Evolutionary conservation across 208 protist genomes (phyloP).

Genomic region (Acanthamoeba quina): DNA sequence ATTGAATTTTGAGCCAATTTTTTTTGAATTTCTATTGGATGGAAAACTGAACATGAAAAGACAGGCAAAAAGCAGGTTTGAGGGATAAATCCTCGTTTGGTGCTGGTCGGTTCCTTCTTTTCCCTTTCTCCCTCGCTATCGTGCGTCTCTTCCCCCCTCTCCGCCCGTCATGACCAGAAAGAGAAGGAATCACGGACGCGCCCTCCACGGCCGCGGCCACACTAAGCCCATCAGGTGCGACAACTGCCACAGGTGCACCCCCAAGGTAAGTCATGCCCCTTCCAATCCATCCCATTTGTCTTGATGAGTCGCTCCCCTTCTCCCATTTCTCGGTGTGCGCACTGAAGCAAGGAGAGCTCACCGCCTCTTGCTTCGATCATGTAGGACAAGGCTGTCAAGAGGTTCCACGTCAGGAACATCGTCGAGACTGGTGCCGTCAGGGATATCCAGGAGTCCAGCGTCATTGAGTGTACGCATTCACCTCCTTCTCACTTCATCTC

Average conservation of each 20-base stretch:
- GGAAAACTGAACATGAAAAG: not conserved
- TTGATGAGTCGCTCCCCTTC: not conserved
- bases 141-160: conserved; percentile 23
- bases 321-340: not conserved
- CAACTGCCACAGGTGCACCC: conserved; percentile 91
- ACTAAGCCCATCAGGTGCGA: conserved; percentile 89
- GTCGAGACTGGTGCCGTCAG: conserved; percentile 92
- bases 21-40: not conserved
- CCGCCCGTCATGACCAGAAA: conserved; percentile 90
- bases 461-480: conserved; percentile 93
- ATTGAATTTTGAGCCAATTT: too few relatives aligned
- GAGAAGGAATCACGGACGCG: conserved; percentile 91
- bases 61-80: not conserved
- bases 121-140: conserved; percentile 55
- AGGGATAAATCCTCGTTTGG: not conserved
- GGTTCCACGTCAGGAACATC: conserved; percentile 99
- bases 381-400: conserved; percentile 98
- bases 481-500: not conserved
- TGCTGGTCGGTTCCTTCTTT: not conserved
- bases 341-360: too few relatives aligned
- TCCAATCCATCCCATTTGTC: not conserved
- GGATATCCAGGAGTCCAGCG: conserved; percentile 97
- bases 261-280: conserved; percentile 85
- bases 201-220: conserved; percentile 90
- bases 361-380: conserved; percentile 75